Conservation (phyloP, 176 grass and related monocot species). For the Oryza australiensis region DNA sequence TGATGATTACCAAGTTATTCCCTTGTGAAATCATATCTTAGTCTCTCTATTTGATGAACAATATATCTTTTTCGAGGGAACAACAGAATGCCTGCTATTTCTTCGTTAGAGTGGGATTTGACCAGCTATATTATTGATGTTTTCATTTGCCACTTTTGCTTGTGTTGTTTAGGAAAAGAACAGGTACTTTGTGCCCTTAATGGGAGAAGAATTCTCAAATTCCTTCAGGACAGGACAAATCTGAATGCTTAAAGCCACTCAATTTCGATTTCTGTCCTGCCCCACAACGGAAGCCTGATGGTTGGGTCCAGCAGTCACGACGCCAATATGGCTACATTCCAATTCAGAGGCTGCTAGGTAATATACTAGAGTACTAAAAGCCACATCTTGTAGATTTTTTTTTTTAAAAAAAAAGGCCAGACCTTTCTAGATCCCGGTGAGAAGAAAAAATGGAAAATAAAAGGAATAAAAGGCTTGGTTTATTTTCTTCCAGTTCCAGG, state of each 20-base stretch:
- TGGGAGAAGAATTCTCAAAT: slow-evolving; percentile 5
- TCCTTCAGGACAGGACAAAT: slow-evolving; percentile 33
- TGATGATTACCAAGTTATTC: slow-evolving; percentile 17
- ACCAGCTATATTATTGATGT: neutral
- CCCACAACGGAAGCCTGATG: neutral
- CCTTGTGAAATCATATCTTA: neutral
- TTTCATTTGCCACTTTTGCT: slow-evolving; percentile 9
- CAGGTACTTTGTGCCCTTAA: neutral
- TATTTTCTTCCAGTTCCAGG: neutral
- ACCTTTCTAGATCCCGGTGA: slow-evolving; percentile 11
- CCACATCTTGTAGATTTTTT: neutral
- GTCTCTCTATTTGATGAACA: neutral
- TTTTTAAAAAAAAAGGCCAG: neutral
- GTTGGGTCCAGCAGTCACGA: slow-evolving; percentile 20
- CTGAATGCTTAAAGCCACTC: slow-evolving; percentile 22
- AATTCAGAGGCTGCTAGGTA: neutral
- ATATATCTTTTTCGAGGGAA: neutral
- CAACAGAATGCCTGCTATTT: neutral
- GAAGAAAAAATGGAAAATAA: neutral
- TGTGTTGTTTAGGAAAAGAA: neutral
- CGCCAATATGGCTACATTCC: neutral
- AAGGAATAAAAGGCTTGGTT: neutral
- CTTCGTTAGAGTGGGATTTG: neutral
- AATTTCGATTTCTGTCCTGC: slow-evolving; percentile 30
- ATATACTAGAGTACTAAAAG: neutral